Evolutionary conservation across 495 filamentous ascomycete species (phyloP), one percentile per base, ranked within the genome.

Genomic region (Parachaetomium inaequale): DNA sequence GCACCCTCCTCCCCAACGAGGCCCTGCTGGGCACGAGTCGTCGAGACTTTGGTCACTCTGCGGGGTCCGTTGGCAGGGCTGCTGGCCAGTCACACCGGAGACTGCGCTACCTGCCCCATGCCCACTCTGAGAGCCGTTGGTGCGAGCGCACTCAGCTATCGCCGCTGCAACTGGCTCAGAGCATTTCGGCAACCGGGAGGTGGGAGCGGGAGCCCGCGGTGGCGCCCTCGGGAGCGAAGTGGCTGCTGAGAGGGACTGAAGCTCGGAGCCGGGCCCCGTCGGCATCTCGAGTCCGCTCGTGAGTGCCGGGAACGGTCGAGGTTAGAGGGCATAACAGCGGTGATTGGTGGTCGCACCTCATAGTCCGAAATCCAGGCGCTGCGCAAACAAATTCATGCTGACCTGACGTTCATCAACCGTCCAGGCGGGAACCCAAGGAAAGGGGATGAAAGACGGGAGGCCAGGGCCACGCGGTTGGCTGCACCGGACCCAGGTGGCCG

Each of bases 41-140:
- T 40, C 36, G 36, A 40, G 36, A 15, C 17, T 40, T 40, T 40
- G 36, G 36, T 10, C 36, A 32, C 21, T 31, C 58, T 57, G 55
- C 55, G 51, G 63, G 63, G 55, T 55, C 57, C 57, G 55, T 56
- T 43, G 63, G 60, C 54, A 63, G 60, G 67, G 67, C 40, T 8
- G 40, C 49, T 61, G 52, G 40, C 61, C 65, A 65, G 60, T 72
- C 67, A 69, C 67, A 71, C 66, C 47, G 43, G 47, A 58, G 51
- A 26, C n/a, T 23, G 55, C 58, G 42, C 54, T 55, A 45, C 36
- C 52, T 4, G 4, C 6, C 12, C 12, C 36, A 31, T 40, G 55
- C 45, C 58, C 56, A n/a, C n/a, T n/a, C n/a, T 57, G 54, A 15
- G 57, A 54, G 29, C 57, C 64, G 66, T 70, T 66, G 64, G 66